A percentile compares a stretch with the other conserved stretches of the same genome.
Conservation (phyloP, 148 eudicot genomes). For the Diospyros lotus region DNA sequence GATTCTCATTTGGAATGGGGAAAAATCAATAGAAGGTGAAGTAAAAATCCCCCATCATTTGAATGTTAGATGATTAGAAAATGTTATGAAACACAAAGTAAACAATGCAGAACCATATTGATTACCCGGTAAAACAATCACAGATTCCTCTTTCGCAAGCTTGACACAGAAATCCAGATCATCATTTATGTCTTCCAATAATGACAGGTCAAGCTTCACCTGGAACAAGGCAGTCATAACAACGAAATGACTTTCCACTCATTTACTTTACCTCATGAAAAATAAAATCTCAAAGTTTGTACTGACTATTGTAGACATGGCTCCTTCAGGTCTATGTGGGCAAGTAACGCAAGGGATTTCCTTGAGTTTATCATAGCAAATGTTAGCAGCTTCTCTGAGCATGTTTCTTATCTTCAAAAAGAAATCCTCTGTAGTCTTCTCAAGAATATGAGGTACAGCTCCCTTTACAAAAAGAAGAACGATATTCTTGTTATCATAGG, state of each 20-base stretch:
- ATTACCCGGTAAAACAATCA: slow-evolving; percentile 46
- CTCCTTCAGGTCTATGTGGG: slow-evolving; percentile 59
- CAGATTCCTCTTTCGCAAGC: slow-evolving; percentile 60
- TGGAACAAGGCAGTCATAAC: slow-evolving; percentile 15
- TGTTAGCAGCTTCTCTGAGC: slow-evolving; percentile 35
- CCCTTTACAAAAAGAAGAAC: slow-evolving; percentile 27
- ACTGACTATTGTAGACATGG: slow-evolving; percentile 54
- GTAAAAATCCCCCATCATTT: not conserved
- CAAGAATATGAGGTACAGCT: slow-evolving; percentile 43
- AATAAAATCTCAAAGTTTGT: not conserved
- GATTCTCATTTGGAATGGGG: no score
- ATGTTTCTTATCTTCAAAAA: slow-evolving; percentile 27
- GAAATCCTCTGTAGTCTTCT: slow-evolving; percentile 46
- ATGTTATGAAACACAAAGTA: no score
- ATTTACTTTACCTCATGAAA: not conserved
- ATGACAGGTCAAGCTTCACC: slow-evolving; percentile 52
- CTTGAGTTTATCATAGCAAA: slow-evolving; percentile 35
- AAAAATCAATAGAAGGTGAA: no score
- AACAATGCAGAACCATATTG: no score
- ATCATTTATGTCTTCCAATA: slow-evolving; percentile 44
- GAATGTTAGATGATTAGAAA: not conserved
- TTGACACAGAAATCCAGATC: slow-evolving; percentile 61
- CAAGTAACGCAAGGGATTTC: slow-evolving; percentile 53
- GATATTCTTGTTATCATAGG: not conserved
- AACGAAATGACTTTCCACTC: not conserved